phyloP scores from a whole-genome alignment of 192 early-diverging fungal species.

The Coemansia sp. region DNA sequence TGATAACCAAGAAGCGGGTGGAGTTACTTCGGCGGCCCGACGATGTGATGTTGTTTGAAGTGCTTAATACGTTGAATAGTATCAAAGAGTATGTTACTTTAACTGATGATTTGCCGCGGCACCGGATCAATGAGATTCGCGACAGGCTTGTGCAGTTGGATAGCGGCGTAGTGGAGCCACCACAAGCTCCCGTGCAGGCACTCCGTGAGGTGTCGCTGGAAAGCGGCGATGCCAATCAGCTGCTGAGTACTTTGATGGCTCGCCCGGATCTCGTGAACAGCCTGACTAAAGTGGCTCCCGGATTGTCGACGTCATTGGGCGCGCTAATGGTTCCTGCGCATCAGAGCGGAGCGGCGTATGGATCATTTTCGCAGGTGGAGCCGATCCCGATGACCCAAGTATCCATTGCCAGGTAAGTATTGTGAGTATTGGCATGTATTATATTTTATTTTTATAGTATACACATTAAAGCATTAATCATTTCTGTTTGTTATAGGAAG shows the following conservation, averaged over 20 bases:
- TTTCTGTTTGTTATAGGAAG: constrained; percentile 41
- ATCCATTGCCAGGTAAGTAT: constrained; percentile 46
- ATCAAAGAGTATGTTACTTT: constrained; percentile 31
- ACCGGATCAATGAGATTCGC: constrained; percentile 24
- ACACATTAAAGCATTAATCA: background rate
- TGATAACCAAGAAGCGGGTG: constrained; percentile 40
- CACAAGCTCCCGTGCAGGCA: constrained; percentile 10
- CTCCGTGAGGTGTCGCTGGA: background rate
- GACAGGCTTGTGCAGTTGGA: constrained; percentile 29
- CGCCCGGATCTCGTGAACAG: constrained; percentile 37
- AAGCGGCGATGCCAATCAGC: constrained; percentile 19
- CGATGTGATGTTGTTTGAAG: constrained; percentile 29
- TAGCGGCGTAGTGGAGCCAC: background rate
- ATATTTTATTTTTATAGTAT: background rate
- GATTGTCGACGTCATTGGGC: constrained; percentile 30
- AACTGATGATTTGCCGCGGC: constrained; percentile 14
- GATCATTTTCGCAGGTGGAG: constrained; percentile 30
- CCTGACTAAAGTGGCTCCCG: constrained; percentile 40
- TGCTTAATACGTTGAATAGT: constrained; percentile 28
- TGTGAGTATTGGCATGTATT: background rate
- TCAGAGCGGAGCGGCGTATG: constrained; percentile 16
- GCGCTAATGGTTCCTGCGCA: constrained; percentile 18
- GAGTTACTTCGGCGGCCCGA: constrained; percentile 43
- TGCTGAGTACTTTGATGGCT: constrained; percentile 41
- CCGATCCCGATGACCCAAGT: constrained; percentile 37